phyloP scores from a whole-genome alignment of 129 eudicot species.

The Silybum marianum region DNA sequence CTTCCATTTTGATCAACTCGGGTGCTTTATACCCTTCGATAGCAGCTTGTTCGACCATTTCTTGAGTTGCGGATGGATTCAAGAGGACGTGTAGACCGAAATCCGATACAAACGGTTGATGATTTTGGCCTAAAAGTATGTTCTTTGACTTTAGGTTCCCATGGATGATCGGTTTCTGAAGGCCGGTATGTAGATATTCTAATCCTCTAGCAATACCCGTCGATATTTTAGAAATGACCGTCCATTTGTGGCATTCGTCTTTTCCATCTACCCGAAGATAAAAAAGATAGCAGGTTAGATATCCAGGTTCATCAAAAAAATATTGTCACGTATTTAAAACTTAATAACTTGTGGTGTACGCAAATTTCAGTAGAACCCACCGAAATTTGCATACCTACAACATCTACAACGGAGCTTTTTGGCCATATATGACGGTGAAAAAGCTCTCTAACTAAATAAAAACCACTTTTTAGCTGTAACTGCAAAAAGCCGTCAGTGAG shows the following conservation, averaged over 20 bases:
- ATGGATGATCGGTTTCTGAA: slow-evolving; percentile 70
- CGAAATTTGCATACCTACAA: background rate
- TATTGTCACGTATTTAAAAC: background rate
- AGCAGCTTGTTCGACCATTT: slow-evolving; percentile 70
- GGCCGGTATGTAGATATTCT: slow-evolving; percentile 62
- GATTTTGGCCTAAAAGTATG: slow-evolving; percentile 50
- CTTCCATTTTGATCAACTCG: slow-evolving; percentile 72
- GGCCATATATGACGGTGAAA: too few relatives aligned
- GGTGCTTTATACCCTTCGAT: slow-evolving; percentile 92
- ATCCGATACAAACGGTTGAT: slow-evolving; percentile 73
- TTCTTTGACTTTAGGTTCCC: slow-evolving; percentile 94
- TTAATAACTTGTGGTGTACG: background rate
- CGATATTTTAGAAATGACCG: slow-evolving; percentile 54
- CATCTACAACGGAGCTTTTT: background rate
- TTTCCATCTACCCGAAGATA: slow-evolving; percentile 48
- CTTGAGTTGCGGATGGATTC: slow-evolving; percentile 70
- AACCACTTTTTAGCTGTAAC: too few relatives aligned
- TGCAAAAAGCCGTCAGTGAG: too few relatives aligned
- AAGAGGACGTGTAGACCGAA: slow-evolving; percentile 68
- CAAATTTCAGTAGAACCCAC: background rate
- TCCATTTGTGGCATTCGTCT: slow-evolving; percentile 73
- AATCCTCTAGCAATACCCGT: slow-evolving; percentile 70
- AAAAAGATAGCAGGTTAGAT: too few relatives aligned
- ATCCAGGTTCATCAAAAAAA: too few relatives aligned
- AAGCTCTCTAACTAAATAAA: too few relatives aligned